Base-by-base conservation (phyloP, 2,329 filamentous ascomycete species). In the Sporothrix protearum region DNA sequence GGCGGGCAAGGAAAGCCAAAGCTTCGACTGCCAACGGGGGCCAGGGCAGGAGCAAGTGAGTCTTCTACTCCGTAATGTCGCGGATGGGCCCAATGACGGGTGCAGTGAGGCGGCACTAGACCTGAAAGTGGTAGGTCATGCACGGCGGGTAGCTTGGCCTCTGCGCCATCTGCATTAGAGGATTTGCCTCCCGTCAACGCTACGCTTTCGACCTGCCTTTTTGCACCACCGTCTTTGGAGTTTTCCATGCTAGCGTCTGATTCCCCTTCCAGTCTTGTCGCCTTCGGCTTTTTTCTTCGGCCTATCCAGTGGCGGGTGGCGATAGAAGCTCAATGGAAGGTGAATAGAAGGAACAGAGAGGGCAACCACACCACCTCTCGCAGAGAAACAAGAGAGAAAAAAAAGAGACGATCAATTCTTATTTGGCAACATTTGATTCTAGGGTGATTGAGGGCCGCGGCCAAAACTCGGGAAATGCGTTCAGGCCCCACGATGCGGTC, bases 51-150 rank as follows among this genome's bases (percentile, higher is more conserved):
- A 64, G 22, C 25, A 45, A 22, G 59, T 19, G 9, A 39, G n/a
- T 8, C 22, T 36, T 59, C 12, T 7, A 42, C 39, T 3, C 12
- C 14, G 1, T 16, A 45, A 45, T 45, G 36, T 63, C 59, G 25
- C 45, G 19, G 28, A 33, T 22, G 25, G 45, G 25, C 22, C 51
- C 68, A 57, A 51, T 45, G 49, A n/a, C 45, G 51, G 22, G 28
- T 67, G 28, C 9, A 51, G n/a, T 36, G 19, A 22, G 28, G 45
- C 30, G 39, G 28, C 68, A 57, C 67, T 72, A 69, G 30, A 39
- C 49, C 71, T 28, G 30, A 39, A 72, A 67, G 30, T 66, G 71
- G 71, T 72, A 70, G 71, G 71, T 70, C 59, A 49, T 66, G 49
- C 64, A 71, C 49, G 42, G 53, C 70, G 53, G 39, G 63, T 61